Base-by-base conservation (phyloP, 352 stramenopile genomes). In the Pythium coloratum region DNA sequence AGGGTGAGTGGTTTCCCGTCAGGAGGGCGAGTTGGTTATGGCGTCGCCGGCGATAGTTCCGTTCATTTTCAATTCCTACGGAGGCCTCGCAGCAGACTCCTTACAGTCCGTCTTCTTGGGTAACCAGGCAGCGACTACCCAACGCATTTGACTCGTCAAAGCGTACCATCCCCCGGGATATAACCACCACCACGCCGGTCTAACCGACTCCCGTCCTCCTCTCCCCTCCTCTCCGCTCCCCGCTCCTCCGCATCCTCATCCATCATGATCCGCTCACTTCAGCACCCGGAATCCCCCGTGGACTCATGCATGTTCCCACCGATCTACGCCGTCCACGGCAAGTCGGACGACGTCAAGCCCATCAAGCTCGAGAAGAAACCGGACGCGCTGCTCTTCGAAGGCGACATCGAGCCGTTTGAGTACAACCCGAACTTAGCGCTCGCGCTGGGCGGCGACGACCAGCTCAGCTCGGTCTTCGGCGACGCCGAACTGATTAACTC, bases 401-500 rank as follows among this genome's bases (percentile, higher is more conserved):
- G 46, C n/a, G 83, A 88, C 46, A 74, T 92, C 33, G 82, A 92
- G 66, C 84, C 84, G 0, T 90, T 92, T 59, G 81, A 88, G 64
- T 91, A 86, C 75, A 75, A 72, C 14, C 69, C 78, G 3, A 40
- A 70, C 63, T 3, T 47, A 46, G 64, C 63, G 59, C 44, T 64
- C 33, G 33, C 54, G 34, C 14, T 71, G 46, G 33, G 46, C 28
- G 40, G 75, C 47, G 38, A 77, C 33, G 80, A 76, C 53, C 86
- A 83, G 38, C 80, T 91, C 68, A 86, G 72, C 69, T 91, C 82
- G 28, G 81, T 93, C 53, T 93, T 93, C 61, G 82, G 81, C 28
- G 85, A 93, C 64, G 77, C 86, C 59, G 85, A 90, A 34, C 78
- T 93, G 40, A 79, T 91, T 30, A 84, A 93, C 72, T 81, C 85